These are phyloP conservation scores for Fusarium nelsonii DNA, from an alignment of 2,329 filamentous ascomycete genomes.

Conservation along the genomic window DNA sequence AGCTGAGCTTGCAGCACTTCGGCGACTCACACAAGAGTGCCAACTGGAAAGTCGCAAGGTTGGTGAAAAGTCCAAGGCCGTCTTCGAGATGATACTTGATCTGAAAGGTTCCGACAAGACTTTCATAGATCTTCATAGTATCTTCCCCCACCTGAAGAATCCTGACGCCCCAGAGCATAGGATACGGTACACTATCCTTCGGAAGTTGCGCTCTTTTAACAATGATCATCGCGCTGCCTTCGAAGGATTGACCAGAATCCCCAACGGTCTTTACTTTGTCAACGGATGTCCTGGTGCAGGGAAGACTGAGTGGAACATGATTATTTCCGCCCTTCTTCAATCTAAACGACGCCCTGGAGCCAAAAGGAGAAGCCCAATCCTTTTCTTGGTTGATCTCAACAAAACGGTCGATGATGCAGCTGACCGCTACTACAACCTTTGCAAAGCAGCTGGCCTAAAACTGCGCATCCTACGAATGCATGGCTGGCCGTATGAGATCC, in stretches of 20 bases:
- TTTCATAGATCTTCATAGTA: constrained; percentile 42
- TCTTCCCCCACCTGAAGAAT: constrained; percentile 53
- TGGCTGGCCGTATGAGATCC: constrained; percentile 56
- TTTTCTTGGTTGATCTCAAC: constrained; percentile 63
- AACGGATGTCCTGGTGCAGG: constrained; percentile 62
- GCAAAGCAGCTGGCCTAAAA: constrained; percentile 52
- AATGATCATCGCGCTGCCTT: constrained; percentile 56
- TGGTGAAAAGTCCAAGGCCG: constrained; percentile 35
- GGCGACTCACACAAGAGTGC: constrained; percentile 42
- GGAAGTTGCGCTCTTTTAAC: constrained; percentile 53
- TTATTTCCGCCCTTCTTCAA: constrained; percentile 56
- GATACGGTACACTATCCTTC: constrained; percentile 46
- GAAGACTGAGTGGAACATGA: constrained; percentile 62
- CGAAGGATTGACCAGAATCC: constrained; percentile 52
- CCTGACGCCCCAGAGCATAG: constrained; percentile 37
- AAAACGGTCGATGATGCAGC: constrained; percentile 61
- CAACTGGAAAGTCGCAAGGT: constrained; percentile 25
- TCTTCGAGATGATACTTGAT: constrained; percentile 52
- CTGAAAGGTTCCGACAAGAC: constrained; percentile 45
- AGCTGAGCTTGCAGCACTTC: constrained; percentile 51
- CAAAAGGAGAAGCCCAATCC: constrained; percentile 51
- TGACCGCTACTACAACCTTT: constrained; percentile 56
- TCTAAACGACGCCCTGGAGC: constrained; percentile 45
- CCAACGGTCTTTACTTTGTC: constrained; percentile 59
- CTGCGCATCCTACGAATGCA: constrained; percentile 56